phyloP scores from a whole-genome alignment of 805 yeast species.

The Jamesozyma gamospora region DNA sequence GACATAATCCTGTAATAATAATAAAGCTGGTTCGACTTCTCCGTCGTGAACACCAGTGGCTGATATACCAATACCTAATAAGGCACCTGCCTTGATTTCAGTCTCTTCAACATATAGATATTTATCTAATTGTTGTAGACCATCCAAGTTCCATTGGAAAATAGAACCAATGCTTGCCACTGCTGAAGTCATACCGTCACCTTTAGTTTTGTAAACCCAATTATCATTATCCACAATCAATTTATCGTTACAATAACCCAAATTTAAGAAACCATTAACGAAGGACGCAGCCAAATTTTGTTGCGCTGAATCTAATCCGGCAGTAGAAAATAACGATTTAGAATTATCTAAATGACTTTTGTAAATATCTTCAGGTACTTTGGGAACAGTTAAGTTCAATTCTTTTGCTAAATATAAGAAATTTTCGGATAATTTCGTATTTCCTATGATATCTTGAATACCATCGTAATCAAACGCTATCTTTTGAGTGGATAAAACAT shows the following conservation, averaged over 20 bases:
- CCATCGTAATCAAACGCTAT: slow-evolving; percentile 64
- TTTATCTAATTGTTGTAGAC: slow-evolving; percentile 81
- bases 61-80: slow-evolving; percentile 87
- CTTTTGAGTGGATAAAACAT: slow-evolving; percentile 79
- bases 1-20: slow-evolving; percentile 76
- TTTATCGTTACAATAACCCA: slow-evolving; percentile 85
- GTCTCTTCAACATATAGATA: slow-evolving; percentile 77
- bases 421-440: slow-evolving; percentile 67
- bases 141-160: slow-evolving; percentile 88
- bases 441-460: slow-evolving; percentile 73
- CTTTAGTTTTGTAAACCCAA: slow-evolving; percentile 90
- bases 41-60: slow-evolving; percentile 85
- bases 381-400: slow-evolving; percentile 78
- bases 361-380: slow-evolving; percentile 90
- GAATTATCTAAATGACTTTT: slow-evolving; percentile 79
- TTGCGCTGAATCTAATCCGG: slow-evolving; percentile 75
- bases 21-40: slow-evolving; percentile 86
- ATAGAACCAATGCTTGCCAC: slow-evolving; percentile 88
- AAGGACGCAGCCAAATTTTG: slow-evolving; percentile 93
- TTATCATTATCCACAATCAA: slow-evolving; percentile 65
- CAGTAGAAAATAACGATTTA: slow-evolving; percentile 40
- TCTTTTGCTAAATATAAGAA: slow-evolving; percentile 75
- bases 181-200: slow-evolving; percentile 81
- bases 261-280: slow-evolving; percentile 82
- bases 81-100: slow-evolving; percentile 91